Base-by-base conservation (phyloP, 371 early-diverging fungal genomes). In the Mucor piriformis region DNA sequence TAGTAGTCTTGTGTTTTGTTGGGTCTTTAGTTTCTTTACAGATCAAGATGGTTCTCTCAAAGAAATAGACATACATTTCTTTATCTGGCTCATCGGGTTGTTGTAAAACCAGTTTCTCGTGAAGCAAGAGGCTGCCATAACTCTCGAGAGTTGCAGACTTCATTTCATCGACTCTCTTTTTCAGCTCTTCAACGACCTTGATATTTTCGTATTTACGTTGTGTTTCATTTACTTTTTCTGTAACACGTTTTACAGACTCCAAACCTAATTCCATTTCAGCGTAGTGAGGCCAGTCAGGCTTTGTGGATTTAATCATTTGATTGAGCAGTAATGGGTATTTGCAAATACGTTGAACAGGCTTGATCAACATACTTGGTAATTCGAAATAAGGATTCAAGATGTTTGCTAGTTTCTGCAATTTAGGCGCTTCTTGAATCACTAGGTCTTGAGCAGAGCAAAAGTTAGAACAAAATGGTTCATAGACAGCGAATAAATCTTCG, bases 301-400 rank as follows among this genome's bases (percentile, higher is more conserved):
- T 80, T 16, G 89, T 88, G 55, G 82, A 76, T 74, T 94, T 94
- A 67, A 93, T 76, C 59, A 96, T 81, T 65, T 94, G 92, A 57
- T 86, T 80, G 64, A 98, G 78, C 33, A 96, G 83, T 24, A 96
- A 73, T 25, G 95, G 95, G 77, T 98, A 99, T 83, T 94, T 96
- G 83, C 96, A 95, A 54, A 98, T 90, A 56, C 99, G 88, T 76
- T 99, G 98, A 2, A 98, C 89, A 4, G 99, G 99, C 72, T 95
- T 95, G 74, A 99, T 96, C 44, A 99, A 82, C 77, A 92, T 87
- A 11, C 94, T 93, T 18, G 89, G 94, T 53, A 98, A 77, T 59
- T 89, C 92, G 57, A 90, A 88, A 33, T 79, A 82, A 16, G 96
- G 93, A 50, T 95, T 95, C 51, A 96, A 75, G 24, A 92, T 72